phyloP scores from a whole-genome alignment of 164 flowering plant genomes.

The Hamamelis virginiana region DNA sequence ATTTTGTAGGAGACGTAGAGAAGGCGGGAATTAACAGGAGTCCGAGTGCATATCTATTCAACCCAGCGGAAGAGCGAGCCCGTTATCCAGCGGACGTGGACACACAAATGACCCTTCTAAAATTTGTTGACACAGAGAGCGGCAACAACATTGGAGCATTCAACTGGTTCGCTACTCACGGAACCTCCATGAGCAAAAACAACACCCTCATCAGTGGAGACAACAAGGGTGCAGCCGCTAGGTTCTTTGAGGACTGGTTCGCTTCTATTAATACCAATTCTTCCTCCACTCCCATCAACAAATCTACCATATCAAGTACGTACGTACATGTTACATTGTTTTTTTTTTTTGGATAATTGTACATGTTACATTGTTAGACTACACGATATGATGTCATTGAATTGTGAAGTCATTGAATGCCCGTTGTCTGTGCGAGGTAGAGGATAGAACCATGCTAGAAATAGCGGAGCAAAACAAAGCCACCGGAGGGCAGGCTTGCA shows the following conservation, averaged over 20 bases:
- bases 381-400: too few relatives aligned
- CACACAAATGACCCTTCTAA: slow-evolving; percentile 59
- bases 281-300: background rate
- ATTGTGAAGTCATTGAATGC: too few relatives aligned
- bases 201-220: slow-evolving; percentile 69
- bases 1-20: slow-evolving; percentile 51
- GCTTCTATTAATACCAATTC: slow-evolving; percentile 4
- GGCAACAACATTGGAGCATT: slow-evolving; percentile 52
- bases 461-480: slow-evolving; percentile 33
- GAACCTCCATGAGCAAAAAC: slow-evolving; percentile 63
- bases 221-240: slow-evolving; percentile 72
- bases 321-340: too few relatives aligned
- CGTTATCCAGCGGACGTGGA: slow-evolving; percentile 47
- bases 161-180: slow-evolving; percentile 70
- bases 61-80: slow-evolving; percentile 55
- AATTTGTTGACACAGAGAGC: slow-evolving; percentile 43
- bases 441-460: slow-evolving; percentile 15
- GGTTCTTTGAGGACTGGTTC: slow-evolving; percentile 70
- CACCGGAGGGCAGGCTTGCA: slow-evolving; percentile 43
- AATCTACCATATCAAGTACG: background rate
- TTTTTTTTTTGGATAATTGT: too few relatives aligned
- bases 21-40: slow-evolving; percentile 69
- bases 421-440: slow-evolving; percentile 5
- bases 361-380: too few relatives aligned
- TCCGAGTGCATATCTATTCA: slow-evolving; percentile 62